Evolutionary conservation across 2,329 filamentous ascomycete genomes (phyloP), one percentile per base, ranked within the genome.

Genomic region (Aureobasidium sp.): DNA sequence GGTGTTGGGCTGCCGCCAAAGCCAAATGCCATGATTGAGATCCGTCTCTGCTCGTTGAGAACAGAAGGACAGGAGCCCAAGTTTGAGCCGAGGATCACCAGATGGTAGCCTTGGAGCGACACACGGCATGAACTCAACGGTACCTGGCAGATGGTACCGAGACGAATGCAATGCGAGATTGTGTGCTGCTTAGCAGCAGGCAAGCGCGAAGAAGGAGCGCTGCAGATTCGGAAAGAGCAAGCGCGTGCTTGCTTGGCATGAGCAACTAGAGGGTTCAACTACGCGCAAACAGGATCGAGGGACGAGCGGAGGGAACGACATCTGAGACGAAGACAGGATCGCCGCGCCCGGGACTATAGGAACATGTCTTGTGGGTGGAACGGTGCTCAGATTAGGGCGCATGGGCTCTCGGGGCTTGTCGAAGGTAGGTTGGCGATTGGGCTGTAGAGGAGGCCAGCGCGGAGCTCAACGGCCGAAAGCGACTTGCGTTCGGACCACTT

Each of bases 201-300:
- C 41, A 41, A 37, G 22, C 22, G 41, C 3, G 52, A 55, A 22
- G 31, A 27, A 42, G 37, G 22, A 42, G 25, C 52, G 25, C 52
- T 55, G 37, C 52, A 57, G 53, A 36, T 57, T 34, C 27, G 53
- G 41, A 57, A 57, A 39, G 53, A 34, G 12, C 39, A 57, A 45
- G 39, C 51, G 53, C 42, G 53, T 44, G 53, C 53, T 57, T 34
- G 53, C 53, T 57, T 57, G 53, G 53, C 53, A 45, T 36, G 53
- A 17, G 25, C 51, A 41, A 55, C 22, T 20, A 55, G 22, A 42
- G 51, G 17, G 25, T 4, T 15, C 11, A 27, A 12, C 41, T 31
- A 29, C 8, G 27, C 36, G 53, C 39, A 45, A 57, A 34, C 39
- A 57, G 41, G 39, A 22, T 44, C 25, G 39, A 36, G 27, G 53